Evolutionary conservation across 495 filamentous ascomycete genomes (phyloP), one percentile per base, ranked within the genome.

Genomic region (Tuber umbilicatum): DNA sequence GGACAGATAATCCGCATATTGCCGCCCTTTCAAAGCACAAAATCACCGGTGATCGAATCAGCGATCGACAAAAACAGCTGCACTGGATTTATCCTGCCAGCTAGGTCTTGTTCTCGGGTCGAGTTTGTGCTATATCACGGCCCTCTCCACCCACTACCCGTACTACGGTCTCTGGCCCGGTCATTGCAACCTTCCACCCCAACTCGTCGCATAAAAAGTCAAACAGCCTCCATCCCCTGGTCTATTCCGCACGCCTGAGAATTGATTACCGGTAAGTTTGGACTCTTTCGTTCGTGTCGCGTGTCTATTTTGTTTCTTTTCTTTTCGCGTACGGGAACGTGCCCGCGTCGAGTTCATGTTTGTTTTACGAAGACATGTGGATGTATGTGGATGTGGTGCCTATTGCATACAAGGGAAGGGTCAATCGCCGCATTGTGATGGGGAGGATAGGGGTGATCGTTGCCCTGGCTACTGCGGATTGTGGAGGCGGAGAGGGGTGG

Each of bases 41-140:
- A 64, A 64, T 64, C 35, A 27, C 55, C 55, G 55, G 55, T 64
- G 55, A 64, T 64, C 55, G 55, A 64, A 31, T 64, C 50, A 31
- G n/a, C 35, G 55, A 31, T 64, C 55, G 31, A 35, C 19, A 35
- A 16, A 31, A 31, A 31, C 55, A 35, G 27, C 55, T 35, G 55
- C 9, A 6, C 12, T 5, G 27, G 12, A 27, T 31, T 64, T 27
- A 64, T 35, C 55, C 27, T 7, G 5, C 31, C 55, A 12, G 12
- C 55, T 17, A 19, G 55, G 27, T 31, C 23, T 16, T 27, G 27
- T 27, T 31, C 4, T 17, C 9, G 19, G 55, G 55, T 19, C 55
- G 55, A 31, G 55, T 19, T 35, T 35, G 4, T 5, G 17, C 35
- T 35, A 64, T 31, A 64, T 64, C 55, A 64, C 55, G 3, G 35